Conservation (phyloP, 306 rosid species). For the Prunus dulcis region DNA sequence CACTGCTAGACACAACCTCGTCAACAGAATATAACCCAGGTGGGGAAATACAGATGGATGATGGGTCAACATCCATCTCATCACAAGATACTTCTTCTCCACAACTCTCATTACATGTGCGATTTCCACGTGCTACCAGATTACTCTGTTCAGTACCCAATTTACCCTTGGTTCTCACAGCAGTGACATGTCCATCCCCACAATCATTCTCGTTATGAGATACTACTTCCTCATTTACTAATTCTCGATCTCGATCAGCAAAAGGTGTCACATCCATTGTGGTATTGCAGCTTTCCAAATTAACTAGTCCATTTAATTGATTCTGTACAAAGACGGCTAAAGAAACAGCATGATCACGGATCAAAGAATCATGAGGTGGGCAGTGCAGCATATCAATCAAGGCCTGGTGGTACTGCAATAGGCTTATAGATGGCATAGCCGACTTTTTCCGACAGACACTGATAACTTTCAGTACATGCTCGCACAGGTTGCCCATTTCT, state of each 20-base stretch:
- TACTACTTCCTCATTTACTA: constrained; percentile 11
- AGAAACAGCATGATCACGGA: constrained; percentile 75
- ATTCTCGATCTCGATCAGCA: constrained; percentile 13
- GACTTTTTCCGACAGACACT: constrained; percentile 39
- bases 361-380: constrained; percentile 83
- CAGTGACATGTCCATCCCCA: constrained; percentile 23
- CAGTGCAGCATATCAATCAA: constrained; percentile 56
- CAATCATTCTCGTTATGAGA: constrained; percentile 27
- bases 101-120: constrained; percentile 21
- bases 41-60: constrained; percentile 51
- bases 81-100: constrained; percentile 36
- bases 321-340: constrained; percentile 69
- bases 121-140: constrained; percentile 17
- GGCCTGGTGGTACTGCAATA: constrained; percentile 63
- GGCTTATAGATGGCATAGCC: constrained; percentile 50
- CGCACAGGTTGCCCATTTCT: constrained; percentile 75
- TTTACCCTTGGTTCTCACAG: constrained; percentile 16
- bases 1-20: constrained; percentile 40
- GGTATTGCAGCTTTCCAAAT: constrained; percentile 35
- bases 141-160: constrained; percentile 20
- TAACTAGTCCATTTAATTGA: constrained; percentile 45
- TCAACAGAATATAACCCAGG: constrained; percentile 46
- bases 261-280: constrained; percentile 25
- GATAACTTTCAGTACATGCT: constrained; percentile 68
- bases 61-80: constrained; percentile 62